Percentiles rank a stretch among this genome's conserved stretches.
Conservation (phyloP, 164 flowering plant species). For the Nelumbo lutea region DNA sequence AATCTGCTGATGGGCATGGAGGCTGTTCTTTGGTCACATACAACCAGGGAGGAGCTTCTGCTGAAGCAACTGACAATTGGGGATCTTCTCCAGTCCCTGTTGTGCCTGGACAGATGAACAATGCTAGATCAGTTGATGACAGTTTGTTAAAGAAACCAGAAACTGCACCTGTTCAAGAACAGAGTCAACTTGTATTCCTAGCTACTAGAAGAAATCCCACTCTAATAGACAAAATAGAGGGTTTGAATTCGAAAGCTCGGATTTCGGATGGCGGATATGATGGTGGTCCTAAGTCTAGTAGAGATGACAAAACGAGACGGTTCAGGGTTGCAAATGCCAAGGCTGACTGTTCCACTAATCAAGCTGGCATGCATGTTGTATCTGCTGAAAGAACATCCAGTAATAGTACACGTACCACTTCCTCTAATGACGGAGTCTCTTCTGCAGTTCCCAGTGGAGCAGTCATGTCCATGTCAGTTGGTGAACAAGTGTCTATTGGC, state of each 20-base stretch:
- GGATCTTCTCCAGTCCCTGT: slow-evolving; percentile 20
- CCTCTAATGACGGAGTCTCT: slow-evolving; percentile 17
- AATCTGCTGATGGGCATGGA: not conserved
- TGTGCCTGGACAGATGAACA: slow-evolving; percentile 25
- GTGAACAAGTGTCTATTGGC: slow-evolving; percentile 8
- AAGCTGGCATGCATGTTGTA: slow-evolving; percentile 19
- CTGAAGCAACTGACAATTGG: slow-evolving; percentile 5
- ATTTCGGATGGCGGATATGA: slow-evolving; percentile 52
- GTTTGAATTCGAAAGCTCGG: slow-evolving; percentile 70
- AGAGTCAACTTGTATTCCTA: slow-evolving; percentile 13
- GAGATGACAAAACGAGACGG: slow-evolving; percentile 36
- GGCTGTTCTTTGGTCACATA: not conserved
- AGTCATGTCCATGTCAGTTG: slow-evolving; percentile 31
- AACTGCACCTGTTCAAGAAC: slow-evolving; percentile 5
- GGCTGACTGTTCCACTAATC: slow-evolving; percentile 17
- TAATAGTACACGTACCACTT: slow-evolving; percentile 18
- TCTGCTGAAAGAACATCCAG: slow-evolving; percentile 24
- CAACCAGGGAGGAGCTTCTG: too few relatives aligned
- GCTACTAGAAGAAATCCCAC: slow-evolving; percentile 42
- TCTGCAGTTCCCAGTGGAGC: slow-evolving; percentile 20
- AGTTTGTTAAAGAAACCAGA: slow-evolving; percentile 28
- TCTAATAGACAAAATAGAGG: slow-evolving; percentile 72
- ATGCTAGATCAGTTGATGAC: slow-evolving; percentile 26
- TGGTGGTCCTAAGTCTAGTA: slow-evolving; percentile 19
- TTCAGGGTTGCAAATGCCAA: slow-evolving; percentile 23